Base-by-base conservation (phyloP, 768 basidiomycete species). In the Phylloporus scabripes region DNA sequence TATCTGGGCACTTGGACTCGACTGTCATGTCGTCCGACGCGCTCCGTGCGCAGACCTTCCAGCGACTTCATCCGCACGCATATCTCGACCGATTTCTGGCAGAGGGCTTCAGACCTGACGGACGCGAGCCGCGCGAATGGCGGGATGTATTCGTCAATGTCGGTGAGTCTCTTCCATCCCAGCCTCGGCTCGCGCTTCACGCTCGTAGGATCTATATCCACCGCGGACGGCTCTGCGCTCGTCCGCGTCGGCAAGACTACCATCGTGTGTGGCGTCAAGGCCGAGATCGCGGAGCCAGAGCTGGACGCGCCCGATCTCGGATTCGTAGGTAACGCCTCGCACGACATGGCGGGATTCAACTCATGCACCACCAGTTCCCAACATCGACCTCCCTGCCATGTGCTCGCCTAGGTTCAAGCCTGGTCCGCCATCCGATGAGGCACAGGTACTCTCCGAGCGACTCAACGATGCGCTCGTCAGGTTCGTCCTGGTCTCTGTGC, bases 401-500 rank as follows among this genome's bases (percentile, higher is more conserved):
- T 97, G 92, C 62, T 93, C 92, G 7, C 85, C 95, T 0, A 82
- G 80, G 58, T 98, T 96, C 74, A 94, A 93, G 59, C 89, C 95
- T 31, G 96, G 96, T 2, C 94, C 96, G 1, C 96, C 96, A 0
- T 76, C 81, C 0, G 94, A 97, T 53, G 94, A 98, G 63, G 93
- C 94, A 0, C 96, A 98, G 60, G 83, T 91, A 5, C 74, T 95
- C 5, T 92, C 92, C 0, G 85, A 90, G 57, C 74, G 87, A 51
- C 65, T 99, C 48, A 82, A 91, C 56, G 83, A 92, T 53, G 76
- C 80, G 15, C 72, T 96, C n/a, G 55, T 83, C 39, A 73, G 82
- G 88, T 92, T 50, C 45, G 85, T 45, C 11, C 34, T 7, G 1
- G 1, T 8, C 38, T 9, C 17, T 15, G 4, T 32, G 12, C 17